Evolutionary conservation across 2,329 filamentous ascomycete species (phyloP), one percentile per base, ranked within the genome.

Genomic region (Calonectria pseudoturangicola): DNA sequence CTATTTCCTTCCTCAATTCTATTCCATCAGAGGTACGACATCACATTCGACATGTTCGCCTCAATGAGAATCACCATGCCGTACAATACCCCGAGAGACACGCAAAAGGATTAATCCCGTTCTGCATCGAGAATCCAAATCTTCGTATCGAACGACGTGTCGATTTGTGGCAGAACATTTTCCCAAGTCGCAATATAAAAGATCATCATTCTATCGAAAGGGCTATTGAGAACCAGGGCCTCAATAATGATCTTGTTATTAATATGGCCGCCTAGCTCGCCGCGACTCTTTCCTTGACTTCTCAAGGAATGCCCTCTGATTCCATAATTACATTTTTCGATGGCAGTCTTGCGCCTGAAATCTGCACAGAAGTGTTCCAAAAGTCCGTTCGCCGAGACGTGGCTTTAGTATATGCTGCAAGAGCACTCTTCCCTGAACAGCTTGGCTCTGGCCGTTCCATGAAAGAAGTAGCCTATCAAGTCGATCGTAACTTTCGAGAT

Each of bases 71-170:
- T 15, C 13, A 10, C 0, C 18, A 13, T 1, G 62, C 74, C 0
- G 70, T 73, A 0, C 45, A 58, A 0, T 1, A 0, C 5, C 0
- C 33, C 28, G 68, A 5, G 21, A 51, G 1, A n/a, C 58, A 1
- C 64, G 76, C 8, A 16, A 5, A 5, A 2, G 76, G 76, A 0
- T 7, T 78, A 0, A 27, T 73, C 0, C 73, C 66, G 0, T 73
- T 75, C 0, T 66, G 70, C 2, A 25, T 50, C 0, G 74, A 78
- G 7, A 78, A 77, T 2, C 50, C 48, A 1, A 2, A 27, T 0
- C 74, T 78, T 3, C 70, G 16, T 0, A 66, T 76, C 7, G 12
- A 76, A 18, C 73, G 74, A 4, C 75, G 47, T 7, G 58, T 74
- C 2, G 73, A 9, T 0, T 2, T 78, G 3, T 47, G 54, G 12